Base-by-base conservation (phyloP, 306 rosid species). In the Prunus fruticosa region DNA sequence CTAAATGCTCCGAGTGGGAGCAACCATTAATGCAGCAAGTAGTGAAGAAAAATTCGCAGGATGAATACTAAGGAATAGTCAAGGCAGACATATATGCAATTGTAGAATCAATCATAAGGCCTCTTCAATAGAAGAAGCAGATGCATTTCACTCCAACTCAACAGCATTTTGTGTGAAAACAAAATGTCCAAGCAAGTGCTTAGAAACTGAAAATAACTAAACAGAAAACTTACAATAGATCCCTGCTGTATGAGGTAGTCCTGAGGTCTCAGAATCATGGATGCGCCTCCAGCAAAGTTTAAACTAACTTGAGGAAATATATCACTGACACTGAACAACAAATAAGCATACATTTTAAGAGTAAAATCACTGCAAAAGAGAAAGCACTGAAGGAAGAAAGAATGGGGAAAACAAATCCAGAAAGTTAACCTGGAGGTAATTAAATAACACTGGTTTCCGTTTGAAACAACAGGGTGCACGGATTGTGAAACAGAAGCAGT, bases 211-310 rank as follows among this genome's bases (percentile, higher is more conserved):
- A 30, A 74, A 61, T 14, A 62, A 62, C 1, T 56, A 74, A 58
- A 45, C 22, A 19, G 11, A 74, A 78, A 73, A 83, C 99, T 89
- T 82, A 96, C 99, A 81, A 81, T 83, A 69, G 90, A 91, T 85
- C 28, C 87, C 75, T 96, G 97, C 82, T 89, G 96, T 79, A 92
- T 77, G 71, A 96, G 97, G 80, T 96, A 96, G 83, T 96, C 99
- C 78, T 91, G 93, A 58, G 99, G 96, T 78, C 90, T 82, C 76
- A 96, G 80, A 86, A 69, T 47, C 92, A 96, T 49, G 15, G 96
- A 79, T 52, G 96, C 97, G 14, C 93, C 90, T 4, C 91, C 93
- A 27, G 91, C 93, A 78, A 96, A 96, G 88, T 96, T 92, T 76
- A 96, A 86, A 83, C 90, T 89, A 72, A 89, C 99, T 87, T 80